Evolutionary conservation across 345 rosid genomes (phyloP), one percentile per base, ranked within the genome.

Genomic region (Rhizophora mangle): DNA sequence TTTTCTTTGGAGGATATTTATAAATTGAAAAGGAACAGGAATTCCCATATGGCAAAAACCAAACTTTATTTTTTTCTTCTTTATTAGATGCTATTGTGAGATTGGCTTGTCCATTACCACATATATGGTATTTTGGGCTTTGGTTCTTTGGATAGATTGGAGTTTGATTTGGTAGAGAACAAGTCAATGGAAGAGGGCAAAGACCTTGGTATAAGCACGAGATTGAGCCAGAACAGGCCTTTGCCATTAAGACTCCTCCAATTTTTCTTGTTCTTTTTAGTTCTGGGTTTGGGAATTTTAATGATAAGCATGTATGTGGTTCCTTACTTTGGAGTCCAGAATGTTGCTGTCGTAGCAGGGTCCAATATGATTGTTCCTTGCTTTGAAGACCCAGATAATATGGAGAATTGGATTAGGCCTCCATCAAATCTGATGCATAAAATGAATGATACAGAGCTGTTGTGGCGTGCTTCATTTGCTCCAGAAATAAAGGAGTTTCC

Each of bases 381-480:
- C 63, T 52, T 70, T 53, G 64, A 65, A 18, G 60, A 61, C 19
- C 59, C 71, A 5, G 51, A 72, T 57, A 30, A 24, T 63, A 5
- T 73, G 24, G 63, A 77, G 65, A 68, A 59, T 8, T 72, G 66
- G 81, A 26, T 68, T 60, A 72, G 37, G 70, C 74, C 81, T 13
- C 68, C 77, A 27, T 52, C 77, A 2, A 72, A 72, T 32, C 27
- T 72, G 70, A 21, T 68, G 77, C 81, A 77, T 68, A 64, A 37
- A 57, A 72, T 77, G 81, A 77, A 72, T 67, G 99, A 95, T 57
- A 75, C 66, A 19, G 88, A 95, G 75, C 72, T 95, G 71, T 82
- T 92, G 24, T 95, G 99, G 98, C 85, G 88, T 57, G 96, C 99
- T 64, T 88, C 96, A 0, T 79, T 92, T 65, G 85, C 72, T 73